Conservation (phyloP, 176 grass and related monocot genomes). For the Puya raimondii region DNA sequence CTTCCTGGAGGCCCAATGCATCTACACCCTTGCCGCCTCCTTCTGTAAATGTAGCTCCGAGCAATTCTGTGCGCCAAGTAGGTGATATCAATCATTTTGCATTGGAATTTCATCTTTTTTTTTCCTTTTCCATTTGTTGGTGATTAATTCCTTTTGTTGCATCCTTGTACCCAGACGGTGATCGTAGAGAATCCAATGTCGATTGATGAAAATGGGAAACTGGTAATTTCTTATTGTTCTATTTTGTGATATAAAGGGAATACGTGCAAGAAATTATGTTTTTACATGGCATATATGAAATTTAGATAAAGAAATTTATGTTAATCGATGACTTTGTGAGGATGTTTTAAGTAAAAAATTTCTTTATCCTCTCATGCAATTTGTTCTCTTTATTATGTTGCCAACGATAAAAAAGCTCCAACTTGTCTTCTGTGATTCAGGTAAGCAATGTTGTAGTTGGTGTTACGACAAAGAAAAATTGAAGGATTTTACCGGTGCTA, state of each 20-base stretch:
- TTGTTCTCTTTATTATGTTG: not conserved
- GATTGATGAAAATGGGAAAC: constrained; percentile 45
- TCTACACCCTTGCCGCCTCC: constrained; percentile 1
- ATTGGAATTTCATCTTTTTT: constrained; percentile 17
- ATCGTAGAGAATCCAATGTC: constrained; percentile 54
- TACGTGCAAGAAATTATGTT: too few species aligned
- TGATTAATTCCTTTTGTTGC: constrained; percentile 15
- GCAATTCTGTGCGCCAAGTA: not conserved
- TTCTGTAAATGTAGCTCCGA: constrained; percentile 1
- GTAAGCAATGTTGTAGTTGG: constrained; percentile 44
- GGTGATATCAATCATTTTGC: constrained; percentile 11
- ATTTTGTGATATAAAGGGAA: not conserved
- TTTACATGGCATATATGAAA: too few species aligned
- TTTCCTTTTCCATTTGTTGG: not conserved
- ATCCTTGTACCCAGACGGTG: constrained; percentile 41
- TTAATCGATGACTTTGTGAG: not conserved
- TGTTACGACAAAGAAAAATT: constrained; percentile 47
- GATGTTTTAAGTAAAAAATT: not conserved
- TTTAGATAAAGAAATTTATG: not conserved
- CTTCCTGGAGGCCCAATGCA: constrained; percentile 1
- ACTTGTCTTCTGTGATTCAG: constrained; percentile 10
- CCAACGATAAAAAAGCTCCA: too few species aligned
- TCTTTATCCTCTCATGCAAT: not conserved
- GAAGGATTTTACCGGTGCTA: not conserved
- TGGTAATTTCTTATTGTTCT: constrained; percentile 11